Base-by-base conservation (phyloP, 73 alveolate species). In the Effrenium voratum region DNA sequence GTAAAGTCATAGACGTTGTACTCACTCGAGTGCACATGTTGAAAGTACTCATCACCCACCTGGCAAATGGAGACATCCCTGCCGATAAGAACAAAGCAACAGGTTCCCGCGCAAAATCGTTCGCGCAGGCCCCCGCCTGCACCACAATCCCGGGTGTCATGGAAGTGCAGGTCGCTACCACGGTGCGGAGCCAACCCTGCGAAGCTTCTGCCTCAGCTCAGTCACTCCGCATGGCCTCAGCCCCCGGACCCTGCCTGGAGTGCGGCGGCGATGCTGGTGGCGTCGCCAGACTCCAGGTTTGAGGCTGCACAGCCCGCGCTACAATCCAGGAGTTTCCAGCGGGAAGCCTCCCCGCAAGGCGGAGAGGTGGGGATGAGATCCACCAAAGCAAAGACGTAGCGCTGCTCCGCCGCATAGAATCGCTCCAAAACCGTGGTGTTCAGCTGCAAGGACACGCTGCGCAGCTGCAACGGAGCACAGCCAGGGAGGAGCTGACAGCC, bases 401-500 rank as follows among this genome's bases (percentile, higher is more conserved):
- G 28, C 10, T 85, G 85, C 36, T 47, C 84, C 43, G 34, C 68
- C 45, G 28, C 70, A 41, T 43, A 87, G 95, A 87, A 63, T 50
- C 26, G 60, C 84, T 87, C 83, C 85, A 87, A 72, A 32, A 73
- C 80, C 55, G 85, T 87, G 40, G 63, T 85, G 41, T 87, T 87
- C 70, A 87, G 70, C 72, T 87, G 52, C 68, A 87, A 16, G 5
- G 60, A 15, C 32, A 66, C 95, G 28, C 95, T 73, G 26, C 72
- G 85, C 85, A 87, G 43, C 47, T 87, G 85, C 85, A 87, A 30
- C 10, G 95, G 95, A 15, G 95, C 95, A 38, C 95, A 87, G 83
- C 95, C 95, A 45, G 84, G 95, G 13, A 87, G 95, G 41, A 87
- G 85, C 84, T 66, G 43, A 55, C 87, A 80, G 50, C 93, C 93